Evolutionary conservation across 192 early-diverging fungal species (phyloP), one percentile per base, ranked within the genome.

Genomic region (Coemansia reversa): DNA sequence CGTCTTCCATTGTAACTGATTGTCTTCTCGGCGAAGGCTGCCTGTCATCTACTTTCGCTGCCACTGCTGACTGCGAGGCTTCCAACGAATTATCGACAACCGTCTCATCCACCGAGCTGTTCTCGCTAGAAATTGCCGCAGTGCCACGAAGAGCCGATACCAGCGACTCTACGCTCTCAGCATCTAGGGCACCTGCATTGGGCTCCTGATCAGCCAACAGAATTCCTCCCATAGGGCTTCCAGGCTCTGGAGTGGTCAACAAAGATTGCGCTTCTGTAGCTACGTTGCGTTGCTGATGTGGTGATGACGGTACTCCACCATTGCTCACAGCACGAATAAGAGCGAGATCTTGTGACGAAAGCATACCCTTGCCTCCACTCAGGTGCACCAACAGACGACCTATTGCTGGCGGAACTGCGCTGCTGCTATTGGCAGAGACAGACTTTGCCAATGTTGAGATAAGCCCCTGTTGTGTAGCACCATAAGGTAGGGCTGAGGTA

Each of bases 341-440:
- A 0, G 72, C 78, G 58, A 80, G 47, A 30, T 80, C 78, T 59
- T 80, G 78, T 7, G 69, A 45, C 22, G 78, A 72, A 58, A 80
- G 28, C 48, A 58, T 51, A 27, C 72, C 78, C 58, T 80, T 72
- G 3, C 33, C 14, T 33, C 76, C 66, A 7, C 62, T 67, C 20
- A 72, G 62, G 25, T 69, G 74, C 57, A 61, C 35, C 48, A 80
- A 27, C 62, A 80, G 27, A 7, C 72, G 67, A 4, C 69, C 49
- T 7, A 80, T 23, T 2, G 69, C 62, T 42, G 68, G 25, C 32
- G 72, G 62, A 9, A 64, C 33, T 20, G 39, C 51, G 60, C 20
- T 16, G 45, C 24, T 0, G 66, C 25, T 5, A 65, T 23, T 11
- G 48, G 27, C 7, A 7, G 35, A 39, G 35, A 39, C 9, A 11